These are phyloP conservation scores for Pythium phragmitis DNA, from an alignment of 352 stramenopile genomes.

Conservation along the genomic window DNA sequence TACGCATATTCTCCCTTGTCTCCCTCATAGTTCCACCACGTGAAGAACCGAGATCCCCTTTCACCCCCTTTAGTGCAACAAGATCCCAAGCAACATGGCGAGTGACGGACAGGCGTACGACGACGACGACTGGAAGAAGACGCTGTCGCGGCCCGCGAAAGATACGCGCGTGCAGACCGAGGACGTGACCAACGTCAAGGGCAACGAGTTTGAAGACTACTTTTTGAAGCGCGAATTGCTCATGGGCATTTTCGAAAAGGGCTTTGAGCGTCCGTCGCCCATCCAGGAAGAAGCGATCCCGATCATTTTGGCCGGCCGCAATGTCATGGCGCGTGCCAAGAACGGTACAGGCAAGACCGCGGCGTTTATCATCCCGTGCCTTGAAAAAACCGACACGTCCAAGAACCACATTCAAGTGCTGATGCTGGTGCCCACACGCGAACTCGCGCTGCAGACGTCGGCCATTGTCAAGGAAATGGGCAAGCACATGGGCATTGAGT, in stretches of 20 bases:
- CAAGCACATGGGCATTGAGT: slow-evolving; percentile 96
- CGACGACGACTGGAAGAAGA: slow-evolving; percentile 72
- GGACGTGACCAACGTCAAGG: slow-evolving; percentile 99
- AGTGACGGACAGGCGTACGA: slow-evolving; percentile 32
- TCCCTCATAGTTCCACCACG: background rate
- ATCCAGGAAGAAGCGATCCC: slow-evolving; percentile 99
- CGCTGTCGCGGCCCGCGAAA: slow-evolving; percentile 77
- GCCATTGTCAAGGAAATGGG: slow-evolving; percentile 98
- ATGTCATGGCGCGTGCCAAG: slow-evolving; percentile 98
- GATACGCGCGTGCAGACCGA: slow-evolving; percentile 91
- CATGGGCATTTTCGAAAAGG: slow-evolving; percentile 99
- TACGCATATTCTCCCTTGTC: background rate
- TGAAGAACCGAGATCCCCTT: background rate
- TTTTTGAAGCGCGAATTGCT: slow-evolving; percentile 99
- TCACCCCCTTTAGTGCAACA: background rate
- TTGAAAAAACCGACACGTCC: slow-evolving; percentile 98
- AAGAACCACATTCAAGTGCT: slow-evolving; percentile 98
- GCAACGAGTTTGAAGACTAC: slow-evolving; percentile 99
- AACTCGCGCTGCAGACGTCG: slow-evolving; percentile 98
- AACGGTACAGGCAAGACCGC: slow-evolving; percentile 99
- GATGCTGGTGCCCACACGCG: slow-evolving; percentile 98
- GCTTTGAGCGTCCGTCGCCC: slow-evolving; percentile 98
- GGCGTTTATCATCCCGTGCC: slow-evolving; percentile 99
- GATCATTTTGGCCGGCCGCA: slow-evolving; percentile 97
- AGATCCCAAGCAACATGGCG: slow-evolving; percentile 16